Evolutionary conservation across 2,329 filamentous ascomycete genomes (phyloP).

Genomic region (Aspergillus phoenicis): DNA sequence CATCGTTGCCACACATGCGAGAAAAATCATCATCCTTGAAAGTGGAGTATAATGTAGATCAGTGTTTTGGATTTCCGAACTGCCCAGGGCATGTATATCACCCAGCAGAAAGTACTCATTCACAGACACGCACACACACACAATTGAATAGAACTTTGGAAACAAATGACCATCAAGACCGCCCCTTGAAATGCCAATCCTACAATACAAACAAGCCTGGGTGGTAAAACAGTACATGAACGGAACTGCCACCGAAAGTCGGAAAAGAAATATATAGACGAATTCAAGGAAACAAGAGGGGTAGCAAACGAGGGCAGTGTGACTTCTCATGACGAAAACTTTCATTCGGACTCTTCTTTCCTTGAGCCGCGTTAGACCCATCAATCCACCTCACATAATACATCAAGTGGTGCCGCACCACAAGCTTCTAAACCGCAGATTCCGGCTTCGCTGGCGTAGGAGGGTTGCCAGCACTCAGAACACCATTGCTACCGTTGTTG

Average conservation of each 20-base stretch:
- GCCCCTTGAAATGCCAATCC: slow-evolving; percentile 18
- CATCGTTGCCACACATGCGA: too few relatives aligned
- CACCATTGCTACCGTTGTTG: slow-evolving; percentile 30
- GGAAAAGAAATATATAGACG: slow-evolving; percentile 12
- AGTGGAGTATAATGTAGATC: neutral
- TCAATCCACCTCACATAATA: neutral
- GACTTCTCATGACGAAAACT: slow-evolving; percentile 15
- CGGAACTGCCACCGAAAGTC: slow-evolving; percentile 15
- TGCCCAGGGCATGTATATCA: neutral
- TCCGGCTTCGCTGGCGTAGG: slow-evolving; percentile 38
- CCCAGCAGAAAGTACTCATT: neutral
- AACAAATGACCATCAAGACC: slow-evolving; percentile 12
- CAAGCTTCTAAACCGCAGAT: slow-evolving; percentile 26
- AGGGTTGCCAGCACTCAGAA: slow-evolving; percentile 29
- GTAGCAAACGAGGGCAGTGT: slow-evolving; percentile 18
- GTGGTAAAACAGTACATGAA: slow-evolving; percentile 22
- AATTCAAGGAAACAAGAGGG: slow-evolving; percentile 9
- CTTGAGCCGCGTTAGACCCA: neutral
- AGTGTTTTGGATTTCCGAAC: neutral
- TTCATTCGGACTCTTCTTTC: slow-evolving; percentile 13
- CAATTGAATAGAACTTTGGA: slow-evolving; percentile 5
- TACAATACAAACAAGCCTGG: slow-evolving; percentile 27
- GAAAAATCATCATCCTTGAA: too few relatives aligned
- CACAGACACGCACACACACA: slow-evolving; percentile 10
- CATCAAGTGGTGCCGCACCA: slow-evolving; percentile 5